Percentiles rank a stretch among this genome's conserved stretches.
Evolutionary conservation across 345 rosid genomes (phyloP).

Genomic region (Populus nigra): DNA sequence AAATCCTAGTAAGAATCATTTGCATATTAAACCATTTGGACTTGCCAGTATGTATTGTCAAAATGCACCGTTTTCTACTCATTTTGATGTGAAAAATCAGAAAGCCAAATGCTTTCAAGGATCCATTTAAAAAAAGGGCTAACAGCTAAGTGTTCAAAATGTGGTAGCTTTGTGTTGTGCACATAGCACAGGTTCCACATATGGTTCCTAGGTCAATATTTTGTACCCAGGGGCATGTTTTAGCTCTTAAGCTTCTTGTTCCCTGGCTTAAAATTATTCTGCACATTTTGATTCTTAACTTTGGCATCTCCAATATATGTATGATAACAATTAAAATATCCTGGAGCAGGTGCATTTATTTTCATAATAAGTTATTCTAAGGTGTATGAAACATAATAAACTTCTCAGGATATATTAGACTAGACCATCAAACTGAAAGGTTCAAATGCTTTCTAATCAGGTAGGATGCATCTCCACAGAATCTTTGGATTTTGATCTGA

Average conservation of each 20-base stretch:
- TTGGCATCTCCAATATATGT: too few species aligned
- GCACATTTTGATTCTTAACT: too few species aligned
- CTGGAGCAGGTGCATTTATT: too few species aligned
- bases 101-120: background rate
- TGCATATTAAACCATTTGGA: too few species aligned
- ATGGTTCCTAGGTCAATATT: too few species aligned
- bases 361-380: background rate
- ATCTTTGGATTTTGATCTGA: constrained; percentile 44
- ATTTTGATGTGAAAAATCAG: background rate
- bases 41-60: background rate
- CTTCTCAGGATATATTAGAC: background rate
- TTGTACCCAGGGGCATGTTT: too few species aligned
- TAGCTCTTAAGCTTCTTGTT: too few species aligned
- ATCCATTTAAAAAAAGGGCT: background rate
- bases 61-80: background rate
- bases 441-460: constrained; percentile 30
- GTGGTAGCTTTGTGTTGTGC: too few species aligned
- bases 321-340: too few species aligned
- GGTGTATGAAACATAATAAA: background rate
- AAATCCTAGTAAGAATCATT: too few species aligned
- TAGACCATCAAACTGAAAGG: background rate
- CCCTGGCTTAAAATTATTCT: too few species aligned
- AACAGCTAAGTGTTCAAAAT: background rate
- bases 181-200: too few species aligned
- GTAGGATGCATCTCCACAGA: constrained; percentile 60